These are phyloP conservation scores for Petunia hybrid DNA, from an alignment of 305 asterid species.

Conservation along the genomic window DNA sequence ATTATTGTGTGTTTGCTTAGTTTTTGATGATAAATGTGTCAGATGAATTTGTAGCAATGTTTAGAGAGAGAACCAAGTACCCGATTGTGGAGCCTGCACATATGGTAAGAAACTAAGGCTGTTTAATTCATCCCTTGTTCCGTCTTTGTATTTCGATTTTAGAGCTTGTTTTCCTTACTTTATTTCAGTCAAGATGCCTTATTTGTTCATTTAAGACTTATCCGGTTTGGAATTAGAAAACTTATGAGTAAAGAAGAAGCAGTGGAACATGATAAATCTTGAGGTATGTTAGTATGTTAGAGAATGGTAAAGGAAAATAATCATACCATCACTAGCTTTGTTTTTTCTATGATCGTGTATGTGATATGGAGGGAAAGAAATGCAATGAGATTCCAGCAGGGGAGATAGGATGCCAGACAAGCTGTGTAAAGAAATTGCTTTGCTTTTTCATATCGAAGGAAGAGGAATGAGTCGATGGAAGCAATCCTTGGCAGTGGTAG, in stretches of 20 bases:
- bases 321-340: too few species aligned
- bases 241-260: not conserved
- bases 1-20: constrained; percentile 6
- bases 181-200: not conserved
- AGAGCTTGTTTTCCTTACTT: not conserved
- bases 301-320: not conserved
- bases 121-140: not conserved
- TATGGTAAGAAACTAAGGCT: constrained; percentile 59
- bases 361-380: too few species aligned
- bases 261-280: not conserved
- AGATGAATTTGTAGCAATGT: constrained; percentile 92
- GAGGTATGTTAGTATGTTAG: constrained; percentile 4
- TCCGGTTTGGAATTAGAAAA: not conserved
- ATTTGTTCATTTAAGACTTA: not conserved
- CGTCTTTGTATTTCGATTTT: not conserved
- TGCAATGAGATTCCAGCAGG: too few species aligned
- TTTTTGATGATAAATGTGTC: constrained; percentile 36
- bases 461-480: too few species aligned
- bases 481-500: too few species aligned
- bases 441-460: too few species aligned
- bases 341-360: too few species aligned
- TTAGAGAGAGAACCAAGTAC: constrained; percentile 74
- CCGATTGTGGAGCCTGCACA: constrained; percentile 97
- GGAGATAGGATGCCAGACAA: too few species aligned
- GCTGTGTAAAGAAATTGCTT: too few species aligned